Base-by-base conservation (phyloP, 495 filamentous ascomycete genomes). In the Hypoxylon fragiforme region DNA sequence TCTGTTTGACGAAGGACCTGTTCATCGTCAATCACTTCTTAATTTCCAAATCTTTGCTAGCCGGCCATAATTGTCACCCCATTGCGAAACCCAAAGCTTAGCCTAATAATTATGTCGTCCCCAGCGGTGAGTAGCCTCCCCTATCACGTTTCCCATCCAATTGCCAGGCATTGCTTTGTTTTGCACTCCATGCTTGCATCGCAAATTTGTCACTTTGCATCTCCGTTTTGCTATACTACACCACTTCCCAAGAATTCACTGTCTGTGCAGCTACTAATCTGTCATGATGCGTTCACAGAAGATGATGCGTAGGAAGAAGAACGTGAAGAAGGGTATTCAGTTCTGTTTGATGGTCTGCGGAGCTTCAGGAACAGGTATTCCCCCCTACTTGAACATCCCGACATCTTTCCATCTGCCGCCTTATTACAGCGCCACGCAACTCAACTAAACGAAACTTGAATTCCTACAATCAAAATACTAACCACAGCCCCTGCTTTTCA, bases 321-420 rank as follows among this genome's bases (percentile, higher is more conserved):
- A 97, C 82, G 92, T 97, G 77, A 98, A 98, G 88, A 98, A 97
- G 87, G 94, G 94, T 62, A 97, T 98, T 68, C 95, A 97, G 81
- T 98, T 98, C 81, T 97, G 92, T 77, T 70, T 98, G 86, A 98
- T 98, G 94, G 94, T 98, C 63, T 97, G 95, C 72, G 94, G 94
- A 77, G 92, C 94, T 68, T 96, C 92, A 63, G 94, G 94, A 73
- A 97, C 94, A 72, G 92, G 92, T 97, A 84, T 63, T 58, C 51
- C 45, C 44, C 30, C 46, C 36, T 45, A 57, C n/a, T n/a, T n/a
- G n/a, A n/a, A n/a, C n/a, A n/a, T n/a, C n/a, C n/a, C n/a, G n/a
- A n/a, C n/a, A n/a, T n/a, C n/a, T n/a, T n/a, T n/a, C n/a, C n/a
- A n/a, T n/a, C n/a, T n/a, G n/a, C n/a, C n/a, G n/a, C n/a, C n/a